Evolutionary conservation across 2,329 filamentous ascomycete species (phyloP).

Genomic region (Colletotrichum graminicola): DNA sequence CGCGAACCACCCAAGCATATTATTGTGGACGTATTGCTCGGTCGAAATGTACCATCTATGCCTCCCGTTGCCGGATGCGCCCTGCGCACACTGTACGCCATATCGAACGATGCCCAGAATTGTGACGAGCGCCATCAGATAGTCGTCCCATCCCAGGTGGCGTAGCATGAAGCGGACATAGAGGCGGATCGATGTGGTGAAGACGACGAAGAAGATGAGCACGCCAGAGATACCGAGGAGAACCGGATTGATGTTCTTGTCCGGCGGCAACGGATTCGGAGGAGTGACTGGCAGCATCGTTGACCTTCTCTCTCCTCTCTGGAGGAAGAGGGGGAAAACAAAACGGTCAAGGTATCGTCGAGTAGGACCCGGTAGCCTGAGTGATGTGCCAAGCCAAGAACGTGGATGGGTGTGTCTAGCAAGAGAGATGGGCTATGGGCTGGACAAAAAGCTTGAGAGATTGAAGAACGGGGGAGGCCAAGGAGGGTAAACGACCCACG

Average conservation of each 20-base stretch:
- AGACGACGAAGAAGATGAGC: slow-evolving; percentile 50
- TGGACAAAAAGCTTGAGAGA: slow-evolving; percentile 29
- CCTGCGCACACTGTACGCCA: slow-evolving; percentile 50
- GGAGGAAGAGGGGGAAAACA: neutral
- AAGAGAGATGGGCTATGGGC: slow-evolving; percentile 15
- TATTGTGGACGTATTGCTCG: slow-evolving; percentile 51
- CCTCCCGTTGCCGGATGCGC: slow-evolving; percentile 53
- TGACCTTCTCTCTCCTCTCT: neutral
- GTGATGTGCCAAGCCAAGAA: slow-evolving; percentile 10
- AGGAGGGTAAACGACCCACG: slow-evolving; percentile 24
- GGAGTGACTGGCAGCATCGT: slow-evolving; percentile 37
- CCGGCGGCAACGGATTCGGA: slow-evolving; percentile 55
- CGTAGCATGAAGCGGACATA: slow-evolving; percentile 49
- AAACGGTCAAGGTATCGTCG: neutral
- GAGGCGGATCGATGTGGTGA: slow-evolving; percentile 50
- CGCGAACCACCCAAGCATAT: slow-evolving; percentile 55
- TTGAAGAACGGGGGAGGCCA: neutral
- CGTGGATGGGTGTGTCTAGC: slow-evolving; percentile 1
- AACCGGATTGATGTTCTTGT: slow-evolving; percentile 50
- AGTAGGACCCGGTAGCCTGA: slow-evolving; percentile 9
- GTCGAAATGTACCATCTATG: slow-evolving; percentile 52
- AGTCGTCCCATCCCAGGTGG: slow-evolving; percentile 54
- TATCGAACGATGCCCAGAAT: slow-evolving; percentile 50
- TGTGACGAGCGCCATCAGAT: slow-evolving; percentile 50
- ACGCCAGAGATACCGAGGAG: slow-evolving; percentile 50